Evolutionary conservation across 208 protist species (phyloP).

Genomic region (Leishmania braziliensis): DNA sequence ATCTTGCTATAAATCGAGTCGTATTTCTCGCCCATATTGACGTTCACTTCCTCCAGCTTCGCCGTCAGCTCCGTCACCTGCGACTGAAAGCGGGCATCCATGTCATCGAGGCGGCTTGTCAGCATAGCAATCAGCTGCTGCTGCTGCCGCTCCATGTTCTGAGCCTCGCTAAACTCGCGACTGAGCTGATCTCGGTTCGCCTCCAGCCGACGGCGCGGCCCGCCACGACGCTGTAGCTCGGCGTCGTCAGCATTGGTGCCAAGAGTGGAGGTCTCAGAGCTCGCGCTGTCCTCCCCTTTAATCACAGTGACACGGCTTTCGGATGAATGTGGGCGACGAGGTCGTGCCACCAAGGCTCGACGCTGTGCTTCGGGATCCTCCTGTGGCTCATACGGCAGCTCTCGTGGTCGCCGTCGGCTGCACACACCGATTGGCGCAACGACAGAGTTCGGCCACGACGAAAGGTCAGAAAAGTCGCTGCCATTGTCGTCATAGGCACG

Average conservation of each 20-base stretch:
- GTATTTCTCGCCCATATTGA: slow-evolving; percentile 10
- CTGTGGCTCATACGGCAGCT: background rate
- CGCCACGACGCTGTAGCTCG: background rate
- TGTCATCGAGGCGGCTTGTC: slow-evolving; percentile 37
- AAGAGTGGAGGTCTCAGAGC: background rate
- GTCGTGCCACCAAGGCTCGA: slow-evolving; percentile 9
- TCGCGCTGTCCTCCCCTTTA: background rate
- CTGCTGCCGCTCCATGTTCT: slow-evolving; percentile 21
- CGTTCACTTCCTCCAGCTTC: slow-evolving; percentile 19
- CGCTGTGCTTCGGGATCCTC: slow-evolving; percentile 13
- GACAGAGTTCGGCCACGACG: background rate
- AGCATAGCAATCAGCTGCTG: slow-evolving; percentile 75
- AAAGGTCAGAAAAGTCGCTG: background rate
- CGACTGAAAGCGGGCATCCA: slow-evolving; percentile 33
- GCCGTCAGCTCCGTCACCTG: slow-evolving; percentile 18
- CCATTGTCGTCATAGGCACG: background rate
- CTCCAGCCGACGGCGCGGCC: slow-evolving; percentile 16
- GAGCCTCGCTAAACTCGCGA: slow-evolving; percentile 10
- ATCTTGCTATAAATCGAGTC: slow-evolving; percentile 13
- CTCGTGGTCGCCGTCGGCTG: slow-evolving; percentile 16
- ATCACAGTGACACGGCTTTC: background rate
- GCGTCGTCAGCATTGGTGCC: background rate
- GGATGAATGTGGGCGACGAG: background rate
- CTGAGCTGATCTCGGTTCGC: slow-evolving; percentile 8
- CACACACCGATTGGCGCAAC: slow-evolving; percentile 8